Conservation (phyloP, 1,284 basidiomycete species). For the Naganishia sp. region DNA sequence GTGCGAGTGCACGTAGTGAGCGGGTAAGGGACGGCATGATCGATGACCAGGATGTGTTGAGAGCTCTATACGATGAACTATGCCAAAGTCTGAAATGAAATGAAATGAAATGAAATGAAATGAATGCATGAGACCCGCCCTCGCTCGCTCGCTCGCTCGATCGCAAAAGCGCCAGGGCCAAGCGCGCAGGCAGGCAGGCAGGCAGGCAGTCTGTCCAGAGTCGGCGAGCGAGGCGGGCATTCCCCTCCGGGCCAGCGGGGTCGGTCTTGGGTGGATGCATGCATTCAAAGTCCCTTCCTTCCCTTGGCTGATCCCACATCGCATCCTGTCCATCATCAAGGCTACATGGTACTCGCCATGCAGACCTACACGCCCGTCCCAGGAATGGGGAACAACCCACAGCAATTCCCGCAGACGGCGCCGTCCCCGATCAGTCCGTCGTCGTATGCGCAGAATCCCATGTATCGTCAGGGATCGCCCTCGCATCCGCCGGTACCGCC, state of each 20-base stretch:
- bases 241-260: not conserved
- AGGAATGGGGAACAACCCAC: constrained; percentile 11
- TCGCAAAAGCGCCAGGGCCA: too few relatives aligned
- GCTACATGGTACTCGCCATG: constrained; percentile 8
- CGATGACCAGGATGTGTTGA: not conserved
- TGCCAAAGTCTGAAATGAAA: too few relatives aligned
- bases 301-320: too few relatives aligned
- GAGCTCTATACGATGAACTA: too few relatives aligned
- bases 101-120: too few relatives aligned
- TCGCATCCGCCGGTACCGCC: not conserved
- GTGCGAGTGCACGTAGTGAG: constrained; percentile 10
- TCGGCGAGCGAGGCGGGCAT: constrained; percentile 4
- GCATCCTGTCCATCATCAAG: not conserved
- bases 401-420: not conserved
- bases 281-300: too few relatives aligned
- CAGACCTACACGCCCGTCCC: constrained; percentile 28
- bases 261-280: too few relatives aligned
- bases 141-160: too few relatives aligned
- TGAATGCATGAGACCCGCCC: too few relatives aligned
- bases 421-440: constrained; percentile 18
- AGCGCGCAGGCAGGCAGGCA: not conserved
- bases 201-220: not conserved
- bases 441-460: constrained; percentile 9
- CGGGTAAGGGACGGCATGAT: constrained; percentile 15
- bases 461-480: not conserved